Base-by-base conservation (phyloP, 2,329 filamentous ascomycete genomes). In the Cephalotrichum gorgonifer region DNA sequence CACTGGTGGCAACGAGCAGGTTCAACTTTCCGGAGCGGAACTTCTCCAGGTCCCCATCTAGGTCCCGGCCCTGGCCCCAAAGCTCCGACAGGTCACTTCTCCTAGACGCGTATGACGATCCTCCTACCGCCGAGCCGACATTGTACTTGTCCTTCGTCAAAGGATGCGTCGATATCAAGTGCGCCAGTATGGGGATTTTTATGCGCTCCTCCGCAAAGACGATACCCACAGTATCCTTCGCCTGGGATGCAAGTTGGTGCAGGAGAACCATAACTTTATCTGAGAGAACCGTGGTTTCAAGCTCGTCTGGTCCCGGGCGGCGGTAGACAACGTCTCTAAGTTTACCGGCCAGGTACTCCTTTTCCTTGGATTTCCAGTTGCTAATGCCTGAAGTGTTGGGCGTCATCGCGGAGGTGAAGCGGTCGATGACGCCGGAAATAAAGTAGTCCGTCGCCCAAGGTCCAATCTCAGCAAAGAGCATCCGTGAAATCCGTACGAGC, bases 391-490 rank as follows among this genome's bases (percentile, higher is more conserved):
- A 9, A 23, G 7, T 20, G 6, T 20, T 23, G 17, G 39, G 8
- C 27, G n/a, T 35, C 28, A 23, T 9, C 11, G 30, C 8, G 41
- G 41, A 14, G 17, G 35, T 30, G 20, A 49, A 49, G 14, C 27
- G 28, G 26, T 30, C 20, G 11, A 35, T 31, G 6, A 74, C 72
- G 33, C 67, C 67, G 47, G 64, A 63, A 23, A 89, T 75, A 58
- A 82, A 89, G 45, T 74, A 75, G 44, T 89, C 81, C 0, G 76
- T 75, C 1, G 83, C 83, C 83, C 84, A 90, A 1, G 69, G 54
- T 0, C 86, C 86, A 4, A 89, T 70, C 43, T 85, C 74, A 3
- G 59, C 55, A 22, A 68, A 69, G 1, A 89, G 70, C 14, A 72
- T 70, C 1, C 53, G 43, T 12, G 74, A 70, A 28, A 74, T 77